These are phyloP conservation scores for Paecilomyces sp. DNA, from an alignment of 2,329 filamentous ascomycete species.

Conservation along the genomic window DNA sequence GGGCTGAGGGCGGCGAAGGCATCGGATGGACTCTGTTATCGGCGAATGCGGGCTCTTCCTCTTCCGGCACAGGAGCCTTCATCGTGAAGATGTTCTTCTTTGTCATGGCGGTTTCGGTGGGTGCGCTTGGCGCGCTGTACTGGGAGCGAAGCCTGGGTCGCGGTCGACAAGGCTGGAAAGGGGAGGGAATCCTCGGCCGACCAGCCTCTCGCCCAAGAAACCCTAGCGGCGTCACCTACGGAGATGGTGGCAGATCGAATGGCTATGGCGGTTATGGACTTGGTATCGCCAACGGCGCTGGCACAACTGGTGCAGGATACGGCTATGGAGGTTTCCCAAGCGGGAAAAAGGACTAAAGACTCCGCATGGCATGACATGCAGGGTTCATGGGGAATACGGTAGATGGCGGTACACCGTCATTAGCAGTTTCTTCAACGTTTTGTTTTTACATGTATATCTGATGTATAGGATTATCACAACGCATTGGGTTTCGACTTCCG, in stretches of 20 bases:
- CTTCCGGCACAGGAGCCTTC: constrained; percentile 9
- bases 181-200: constrained; percentile 42
- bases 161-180: constrained; percentile 25
- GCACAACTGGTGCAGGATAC: constrained; percentile 14
- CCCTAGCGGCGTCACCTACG: constrained; percentile 47
- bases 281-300: constrained; percentile 16
- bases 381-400: neutral
- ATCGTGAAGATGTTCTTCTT: constrained; percentile 29
- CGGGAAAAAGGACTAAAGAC: constrained; percentile 36
- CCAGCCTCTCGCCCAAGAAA: constrained; percentile 37
- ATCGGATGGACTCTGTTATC: constrained; percentile 24
- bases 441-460: neutral
- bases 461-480: neutral
- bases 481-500: neutral
- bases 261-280: constrained; percentile 51
- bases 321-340: constrained; percentile 31
- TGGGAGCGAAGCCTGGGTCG: constrained; percentile 25
- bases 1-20: constrained; percentile 47
- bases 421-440: neutral
- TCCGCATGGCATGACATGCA: neutral
- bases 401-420: neutral
- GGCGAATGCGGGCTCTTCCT: neutral
- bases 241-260: constrained; percentile 46
- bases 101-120: constrained; percentile 26
- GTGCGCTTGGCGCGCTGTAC: constrained; percentile 27